Base-by-base conservation (phyloP, 345 rosid species). In the Salix exigua region DNA sequence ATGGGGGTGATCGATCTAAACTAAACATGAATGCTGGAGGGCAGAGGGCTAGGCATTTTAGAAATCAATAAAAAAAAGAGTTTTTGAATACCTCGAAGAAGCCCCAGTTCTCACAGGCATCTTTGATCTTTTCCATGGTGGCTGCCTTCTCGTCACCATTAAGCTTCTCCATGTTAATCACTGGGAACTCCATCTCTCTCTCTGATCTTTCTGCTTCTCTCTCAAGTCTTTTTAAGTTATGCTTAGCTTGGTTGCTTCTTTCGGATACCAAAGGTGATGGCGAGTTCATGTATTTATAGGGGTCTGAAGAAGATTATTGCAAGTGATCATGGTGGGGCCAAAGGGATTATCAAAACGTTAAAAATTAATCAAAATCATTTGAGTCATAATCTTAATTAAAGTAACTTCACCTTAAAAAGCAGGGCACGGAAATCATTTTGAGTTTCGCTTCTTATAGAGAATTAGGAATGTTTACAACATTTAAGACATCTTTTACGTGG, bases 101-200 rank as follows among this genome's bases (percentile, higher is more conserved):
- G 0, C 99, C 99, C 99, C 99, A 95, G 80, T 91, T 95, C 74
- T 95, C 97, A 74, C 99, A 95, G 80, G 97, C 99, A 83, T 93
- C 97, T 64, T 90, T 85, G 88, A 95, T 93, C 80, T 86, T 81
- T 73, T 86, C 89, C 99, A 90, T 84, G 72, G 82, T 85, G 42
- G 78, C 71, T 25, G 77, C 75, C 81, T 94, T 87, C 82, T 87
- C 92, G 74, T 84, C 89, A 60, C 97, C 95, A n/a, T 87, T 84
- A 28, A 91, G 80, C 64, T 87, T 91, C 84, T 80, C 94, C 75
- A 90, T 58, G 88, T 78, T 83, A 76, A 94, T 94, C 37, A 91
- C 85, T 8, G 97, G 97, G 78, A 91, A 89, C 78, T 83, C 95
- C 96, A 94, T 92, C 42, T 25, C 51, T 25, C 51, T 83, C 25